Evolutionary conservation across 176 grass and related monocot genomes (phyloP).

Genomic region (Miscanthus lutarioriparius): DNA sequence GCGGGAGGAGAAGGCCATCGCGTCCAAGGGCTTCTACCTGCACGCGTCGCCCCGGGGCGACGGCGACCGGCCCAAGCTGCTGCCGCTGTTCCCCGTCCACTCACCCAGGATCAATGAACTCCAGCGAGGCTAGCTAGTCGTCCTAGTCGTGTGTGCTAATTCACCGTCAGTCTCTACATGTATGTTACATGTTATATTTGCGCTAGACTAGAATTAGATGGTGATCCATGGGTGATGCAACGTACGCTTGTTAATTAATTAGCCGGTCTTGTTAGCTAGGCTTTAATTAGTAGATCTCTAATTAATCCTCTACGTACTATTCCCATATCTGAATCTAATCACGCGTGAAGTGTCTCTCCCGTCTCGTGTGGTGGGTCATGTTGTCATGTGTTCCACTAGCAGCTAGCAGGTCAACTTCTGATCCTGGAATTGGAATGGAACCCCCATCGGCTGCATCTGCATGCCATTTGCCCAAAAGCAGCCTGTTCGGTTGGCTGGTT

Average conservation of each 20-base stretch:
- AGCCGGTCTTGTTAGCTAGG: background rate
- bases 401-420: constrained; percentile 17
- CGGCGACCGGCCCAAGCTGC: constrained; percentile 51
- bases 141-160: background rate
- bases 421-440: background rate
- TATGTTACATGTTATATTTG: background rate
- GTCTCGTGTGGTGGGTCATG: background rate
- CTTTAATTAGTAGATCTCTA: background rate
- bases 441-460: background rate
- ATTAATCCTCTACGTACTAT: background rate
- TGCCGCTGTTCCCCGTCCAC: constrained; percentile 71
- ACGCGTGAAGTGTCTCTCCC: background rate
- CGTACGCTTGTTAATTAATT: background rate
- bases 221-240: background rate
- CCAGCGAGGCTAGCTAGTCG: background rate
- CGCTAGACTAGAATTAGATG: background rate
- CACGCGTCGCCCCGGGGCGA: constrained; percentile 55
- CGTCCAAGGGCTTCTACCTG: constrained; percentile 78
- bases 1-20: constrained; percentile 77
- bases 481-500: too few species aligned
- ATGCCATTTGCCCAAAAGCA: background rate
- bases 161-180: background rate
- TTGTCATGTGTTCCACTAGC: background rate
- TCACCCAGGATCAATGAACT: constrained; percentile 30
- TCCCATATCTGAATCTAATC: background rate